Evolutionary conservation across 768 basidiomycete genomes (phyloP).

Genomic region (Mycena epipterygia): DNA sequence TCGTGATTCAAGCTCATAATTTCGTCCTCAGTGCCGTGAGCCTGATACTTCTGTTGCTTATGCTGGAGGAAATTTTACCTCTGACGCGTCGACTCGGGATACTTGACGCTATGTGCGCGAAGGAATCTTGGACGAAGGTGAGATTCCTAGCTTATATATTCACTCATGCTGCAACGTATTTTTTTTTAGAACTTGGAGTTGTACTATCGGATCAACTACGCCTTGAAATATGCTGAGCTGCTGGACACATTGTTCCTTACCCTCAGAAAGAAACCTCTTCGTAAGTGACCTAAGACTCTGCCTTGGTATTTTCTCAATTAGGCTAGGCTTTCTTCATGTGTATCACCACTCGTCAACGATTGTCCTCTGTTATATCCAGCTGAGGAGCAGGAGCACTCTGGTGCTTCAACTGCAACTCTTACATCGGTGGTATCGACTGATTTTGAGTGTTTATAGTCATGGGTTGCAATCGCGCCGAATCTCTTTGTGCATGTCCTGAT

Average conservation of each 20-base stretch:
- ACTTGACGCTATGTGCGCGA: conserved; percentile 83
- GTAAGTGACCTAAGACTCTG: conserved; percentile 58
- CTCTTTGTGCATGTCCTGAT: conserved; percentile 95
- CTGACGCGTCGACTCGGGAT: conserved; percentile 77
- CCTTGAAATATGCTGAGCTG: conserved; percentile 97
- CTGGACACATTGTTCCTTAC: conserved; percentile 97
- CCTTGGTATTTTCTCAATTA: conserved; percentile 16
- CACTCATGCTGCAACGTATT: conserved; percentile 16
- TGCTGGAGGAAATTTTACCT: conserved; percentile 92
- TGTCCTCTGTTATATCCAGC: conserved; percentile 91
- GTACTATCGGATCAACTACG: conserved; percentile 99
- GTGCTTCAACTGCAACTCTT: conserved; percentile 57
- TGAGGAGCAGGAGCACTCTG: conserved; percentile 93
- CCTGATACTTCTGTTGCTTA: conserved; percentile 81
- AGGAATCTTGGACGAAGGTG: conserved; percentile 88
- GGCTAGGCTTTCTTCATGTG: conserved; percentile 95
- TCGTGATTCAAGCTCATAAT: conserved; percentile 75
- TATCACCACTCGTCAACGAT: conserved; percentile 99
- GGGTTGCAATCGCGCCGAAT: conserved; percentile 94
- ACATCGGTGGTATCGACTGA: conserved; percentile 11
- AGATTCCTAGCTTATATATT: conserved; percentile 50
- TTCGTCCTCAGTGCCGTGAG: conserved; percentile 88
- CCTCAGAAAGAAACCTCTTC: conserved; percentile 96
- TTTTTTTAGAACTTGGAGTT: conserved; percentile 84
- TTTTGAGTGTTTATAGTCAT: conserved; percentile 72